phyloP scores from a whole-genome alignment of 495 filamentous ascomycete genomes.

The Sphaerosporella brunnea region DNA sequence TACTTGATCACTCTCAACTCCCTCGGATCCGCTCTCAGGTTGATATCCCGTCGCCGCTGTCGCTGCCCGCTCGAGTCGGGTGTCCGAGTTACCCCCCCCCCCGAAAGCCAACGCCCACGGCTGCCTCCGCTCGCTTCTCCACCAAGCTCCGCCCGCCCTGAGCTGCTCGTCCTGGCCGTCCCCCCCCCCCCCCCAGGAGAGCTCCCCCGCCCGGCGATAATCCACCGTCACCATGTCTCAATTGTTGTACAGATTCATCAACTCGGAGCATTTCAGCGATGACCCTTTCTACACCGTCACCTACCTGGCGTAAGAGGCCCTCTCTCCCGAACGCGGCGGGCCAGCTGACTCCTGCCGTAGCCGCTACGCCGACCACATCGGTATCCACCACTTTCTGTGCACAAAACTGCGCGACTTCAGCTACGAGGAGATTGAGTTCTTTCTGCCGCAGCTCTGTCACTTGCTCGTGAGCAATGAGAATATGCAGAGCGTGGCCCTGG shows the following conservation, averaged over 20 bases:
- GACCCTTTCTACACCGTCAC: constrained; percentile 62
- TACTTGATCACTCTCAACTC: too few relatives aligned
- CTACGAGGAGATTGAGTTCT: constrained; percentile 72
- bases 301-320: constrained; percentile 48
- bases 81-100: too few relatives aligned
- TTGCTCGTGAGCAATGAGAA: constrained; percentile 62
- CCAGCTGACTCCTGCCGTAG: constrained; percentile 26
- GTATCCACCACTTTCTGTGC: constrained; percentile 64
- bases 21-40: too few relatives aligned
- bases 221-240: constrained; percentile 25
- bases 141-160: neutral
- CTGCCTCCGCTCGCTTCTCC: neutral
- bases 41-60: too few relatives aligned
- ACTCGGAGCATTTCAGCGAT: constrained; percentile 68
- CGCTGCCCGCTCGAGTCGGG: too few relatives aligned
- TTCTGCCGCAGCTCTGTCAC: constrained; percentile 64
- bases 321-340: neutral
- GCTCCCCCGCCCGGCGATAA: neutral
- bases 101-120: too few relatives aligned
- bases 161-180: neutral
- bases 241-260: constrained; percentile 58
- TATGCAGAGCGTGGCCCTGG: constrained; percentile 59
- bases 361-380: constrained; percentile 65
- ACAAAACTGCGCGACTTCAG: constrained; percentile 62
- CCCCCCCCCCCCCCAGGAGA: too few relatives aligned